A percentile compares a stretch with the other conserved stretches of the same genome.
These are phyloP conservation scores for Plasmopara muralis DNA, from an alignment of 352 stramenopile species.

Conservation along the genomic window DNA sequence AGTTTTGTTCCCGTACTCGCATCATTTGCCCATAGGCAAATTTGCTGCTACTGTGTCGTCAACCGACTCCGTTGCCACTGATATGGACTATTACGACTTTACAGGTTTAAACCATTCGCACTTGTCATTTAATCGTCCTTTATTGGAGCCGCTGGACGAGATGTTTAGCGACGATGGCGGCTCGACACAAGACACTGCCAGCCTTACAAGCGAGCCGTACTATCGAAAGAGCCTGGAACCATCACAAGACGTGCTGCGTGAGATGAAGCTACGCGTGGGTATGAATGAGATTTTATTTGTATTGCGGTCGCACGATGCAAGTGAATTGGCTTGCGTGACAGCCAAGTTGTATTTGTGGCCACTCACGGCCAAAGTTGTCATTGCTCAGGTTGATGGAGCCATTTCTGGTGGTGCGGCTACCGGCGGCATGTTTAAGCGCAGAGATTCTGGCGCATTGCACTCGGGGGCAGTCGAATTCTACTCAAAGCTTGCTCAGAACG, in stretches of 20 bases:
- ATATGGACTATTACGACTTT: not conserved
- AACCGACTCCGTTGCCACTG: not conserved
- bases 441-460: conserved; percentile 37
- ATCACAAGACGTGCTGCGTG: conserved; percentile 45
- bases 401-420: conserved; percentile 43
- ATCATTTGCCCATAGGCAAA: conserved; percentile 24
- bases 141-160: conserved; percentile 23
- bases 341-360: conserved; percentile 71
- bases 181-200: conserved; percentile 36
- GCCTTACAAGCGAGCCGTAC: conserved; percentile 30
- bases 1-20: conserved; percentile 60
- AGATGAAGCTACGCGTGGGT: conserved; percentile 52
- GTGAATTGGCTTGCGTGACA: conserved; percentile 31
- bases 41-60: not conserved
- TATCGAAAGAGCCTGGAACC: conserved; percentile 59
- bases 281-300: conserved; percentile 74
- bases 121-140: not conserved
- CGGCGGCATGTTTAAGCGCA: conserved; percentile 42
- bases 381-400: conserved; percentile 77
- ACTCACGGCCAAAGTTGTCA: conserved; percentile 64
- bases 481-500: conserved; percentile 51
- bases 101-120: conserved; percentile 3
- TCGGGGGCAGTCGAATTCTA: conserved; percentile 73
- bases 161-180: conserved; percentile 24
- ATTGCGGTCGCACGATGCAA: conserved; percentile 17